A percentile compares a stretch with the other conserved stretches of the same genome.
Evolutionary conservation across 2,329 filamentous ascomycete species (phyloP).

Genomic region (Botrytis galanthina): DNA sequence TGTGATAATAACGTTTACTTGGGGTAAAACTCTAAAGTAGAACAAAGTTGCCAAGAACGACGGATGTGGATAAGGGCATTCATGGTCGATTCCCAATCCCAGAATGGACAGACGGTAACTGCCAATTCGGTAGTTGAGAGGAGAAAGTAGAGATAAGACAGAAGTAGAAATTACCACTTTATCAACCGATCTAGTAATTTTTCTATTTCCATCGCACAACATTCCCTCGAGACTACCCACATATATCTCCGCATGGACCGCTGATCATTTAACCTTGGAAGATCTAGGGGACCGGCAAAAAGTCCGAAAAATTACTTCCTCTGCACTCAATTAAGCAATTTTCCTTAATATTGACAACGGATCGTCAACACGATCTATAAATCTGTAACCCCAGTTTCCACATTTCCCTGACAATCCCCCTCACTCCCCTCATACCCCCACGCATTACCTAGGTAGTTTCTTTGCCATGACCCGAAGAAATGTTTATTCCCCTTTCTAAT

Average conservation of each 20-base stretch:
- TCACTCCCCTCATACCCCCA: background rate
- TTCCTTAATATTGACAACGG: background rate
- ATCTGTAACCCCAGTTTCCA: background rate
- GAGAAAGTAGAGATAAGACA: background rate
- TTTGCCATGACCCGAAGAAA: slow-evolving; percentile 1
- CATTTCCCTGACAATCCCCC: background rate
- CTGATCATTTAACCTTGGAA: background rate
- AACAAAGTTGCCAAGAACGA: background rate
- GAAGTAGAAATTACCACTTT: background rate
- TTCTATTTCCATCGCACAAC: background rate
- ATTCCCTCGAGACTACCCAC: too few species aligned
- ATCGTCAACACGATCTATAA: background rate
- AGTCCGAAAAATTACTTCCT: background rate
- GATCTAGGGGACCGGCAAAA: too few species aligned
- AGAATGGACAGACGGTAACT: background rate
- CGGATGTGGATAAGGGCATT: background rate
- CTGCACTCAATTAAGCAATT: background rate
- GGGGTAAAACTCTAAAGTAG: background rate
- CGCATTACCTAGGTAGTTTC: background rate
- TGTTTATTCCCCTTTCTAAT: background rate
- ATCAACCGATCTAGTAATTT: background rate
- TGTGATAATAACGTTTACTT: background rate
- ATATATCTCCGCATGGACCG: background rate
- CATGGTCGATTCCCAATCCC: background rate
- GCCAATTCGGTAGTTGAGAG: background rate